Evolutionary conservation across 768 basidiomycete species (phyloP), one percentile per base, ranked within the genome.

Genomic region (Boletus speciosus): DNA sequence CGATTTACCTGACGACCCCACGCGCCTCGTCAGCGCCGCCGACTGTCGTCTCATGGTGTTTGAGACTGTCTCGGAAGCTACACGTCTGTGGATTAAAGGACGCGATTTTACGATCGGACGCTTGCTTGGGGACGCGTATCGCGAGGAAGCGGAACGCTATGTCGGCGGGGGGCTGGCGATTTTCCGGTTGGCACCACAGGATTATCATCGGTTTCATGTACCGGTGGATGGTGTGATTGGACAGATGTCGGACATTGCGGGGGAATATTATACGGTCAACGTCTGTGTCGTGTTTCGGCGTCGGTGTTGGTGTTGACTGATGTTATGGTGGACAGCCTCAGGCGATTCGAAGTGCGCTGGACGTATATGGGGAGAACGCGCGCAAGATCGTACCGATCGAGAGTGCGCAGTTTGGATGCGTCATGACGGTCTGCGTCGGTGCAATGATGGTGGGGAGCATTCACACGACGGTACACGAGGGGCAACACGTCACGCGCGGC

Each of bases 1-100:
- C 31, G 85, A 89, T 36, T 69, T 72, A 9, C 88, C 85, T 0
- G 80, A 87, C 1, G 83, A 99, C 66, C 86, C 91, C 0, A 80
- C 76, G 45, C 83, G 86, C 8, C 76, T 96, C 12, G 90, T 98
- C 52, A 88, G 86, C 53, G 85, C 83, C n/a, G 97, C 95, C 2
- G 96, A 99, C 74, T 98, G 91, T 66, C 87, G 96, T n/a, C 79
- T 97, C 56, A 94, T 98, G 87, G 83, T 87, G 1, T 99, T 98
- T 70, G 86, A 90, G 69, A 87, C 84, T 1, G 86, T 97, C 8
- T 75, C 72, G 45, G 90, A 92, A 52, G 96, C 96, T 1, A 97
- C 93, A 2, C 76, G 79, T 23, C 74, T 99, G 0, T 99, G 96
- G 96, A 96, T 98, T 73, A 98, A 98, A 66, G 96, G 96, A 4